Base-by-base conservation (phyloP, 2,329 filamentous ascomycete genomes). In the Mollisiaceae sp. region DNA sequence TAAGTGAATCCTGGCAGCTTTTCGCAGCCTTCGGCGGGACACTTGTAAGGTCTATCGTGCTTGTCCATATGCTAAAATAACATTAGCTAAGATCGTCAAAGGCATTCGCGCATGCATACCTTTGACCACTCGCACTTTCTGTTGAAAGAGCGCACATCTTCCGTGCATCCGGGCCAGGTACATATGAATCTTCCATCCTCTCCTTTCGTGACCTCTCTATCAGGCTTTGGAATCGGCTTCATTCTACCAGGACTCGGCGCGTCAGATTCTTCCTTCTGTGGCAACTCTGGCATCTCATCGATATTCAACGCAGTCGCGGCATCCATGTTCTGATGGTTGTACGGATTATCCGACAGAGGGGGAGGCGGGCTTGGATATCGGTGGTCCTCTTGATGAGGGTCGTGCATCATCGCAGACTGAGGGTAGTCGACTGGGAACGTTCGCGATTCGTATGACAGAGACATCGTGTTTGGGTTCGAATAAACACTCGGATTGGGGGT, bases 1-100 rank as follows among this genome's bases (percentile, higher is more conserved):
- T 98, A 98, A 0, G 94, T 98, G 78, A 98, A 98, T 1, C 94
- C 94, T 60, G 92, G 91, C 0, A 97, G 85, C 74, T 97, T 97
- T 74, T 94, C 92, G 78, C 94, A 97, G 43, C 91, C 91, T n/a
- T 87, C 84, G 52, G 90, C 89, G 24, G 82, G 84, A 78, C 94
- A 98, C 74, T 93, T 91, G 76, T 97, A 98, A 1, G 94, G 94
- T 14, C 94, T 86, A 72, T 97, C 93, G 77, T 98, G 94, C 77
- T 97, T 97, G 80, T 98, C 94, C 94, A 97, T 97, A 77, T 98
- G 94, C 81, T 98, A 67, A 60, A 66, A 18, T 61, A 38, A 52
- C 64, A 45, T 63, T 14, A n/a, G 58, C 64, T 24, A 35, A 62
- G 11, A 35, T 47, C 36, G 18, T 22, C 24, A 65, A 3, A 12